These are phyloP conservation scores for Schoenoplectus tabernaemontani DNA, from an alignment of 202 grass and related monocot genomes.

Conservation along the genomic window DNA sequence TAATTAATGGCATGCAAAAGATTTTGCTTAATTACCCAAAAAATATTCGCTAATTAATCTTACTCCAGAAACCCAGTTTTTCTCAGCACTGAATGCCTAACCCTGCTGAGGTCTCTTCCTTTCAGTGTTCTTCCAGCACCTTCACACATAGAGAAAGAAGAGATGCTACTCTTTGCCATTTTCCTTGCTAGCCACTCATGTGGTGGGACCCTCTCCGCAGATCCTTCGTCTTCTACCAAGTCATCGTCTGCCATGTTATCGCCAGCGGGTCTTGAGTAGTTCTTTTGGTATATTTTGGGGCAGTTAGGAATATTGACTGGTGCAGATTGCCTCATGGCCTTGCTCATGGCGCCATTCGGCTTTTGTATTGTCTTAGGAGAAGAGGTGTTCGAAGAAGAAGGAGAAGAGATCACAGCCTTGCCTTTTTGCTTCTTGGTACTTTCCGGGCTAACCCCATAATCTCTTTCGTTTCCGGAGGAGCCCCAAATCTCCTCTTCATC, in stretches of 20 bases:
- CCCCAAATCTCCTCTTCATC: constrained; percentile 26
- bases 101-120: constrained; percentile 67
- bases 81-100: constrained; percentile 70
- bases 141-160: constrained; percentile 46
- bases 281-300: constrained; percentile 32
- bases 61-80: constrained; percentile 48
- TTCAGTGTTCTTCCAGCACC: constrained; percentile 52
- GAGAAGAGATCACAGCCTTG: neutral
- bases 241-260: no score
- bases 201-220: constrained; percentile 38
- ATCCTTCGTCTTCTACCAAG: constrained; percentile 33
- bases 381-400: constrained; percentile 12
- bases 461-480: constrained; percentile 8
- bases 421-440: constrained; percentile 4
- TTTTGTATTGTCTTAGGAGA: constrained; percentile 19
- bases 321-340: constrained; percentile 25
- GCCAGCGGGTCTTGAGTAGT: neutral
- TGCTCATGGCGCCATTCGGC: neutral
- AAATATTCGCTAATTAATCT: neutral
- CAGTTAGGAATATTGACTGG: constrained; percentile 50
- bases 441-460: neutral
- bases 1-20: constrained; percentile 1
- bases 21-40: neutral
- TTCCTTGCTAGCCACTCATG: constrained; percentile 87
- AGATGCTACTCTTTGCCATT: constrained; percentile 59